Evolutionary conservation across 2,329 filamentous ascomycete genomes (phyloP), one percentile per base, ranked within the genome.

Genomic region (Monosporascus sp.): DNA sequence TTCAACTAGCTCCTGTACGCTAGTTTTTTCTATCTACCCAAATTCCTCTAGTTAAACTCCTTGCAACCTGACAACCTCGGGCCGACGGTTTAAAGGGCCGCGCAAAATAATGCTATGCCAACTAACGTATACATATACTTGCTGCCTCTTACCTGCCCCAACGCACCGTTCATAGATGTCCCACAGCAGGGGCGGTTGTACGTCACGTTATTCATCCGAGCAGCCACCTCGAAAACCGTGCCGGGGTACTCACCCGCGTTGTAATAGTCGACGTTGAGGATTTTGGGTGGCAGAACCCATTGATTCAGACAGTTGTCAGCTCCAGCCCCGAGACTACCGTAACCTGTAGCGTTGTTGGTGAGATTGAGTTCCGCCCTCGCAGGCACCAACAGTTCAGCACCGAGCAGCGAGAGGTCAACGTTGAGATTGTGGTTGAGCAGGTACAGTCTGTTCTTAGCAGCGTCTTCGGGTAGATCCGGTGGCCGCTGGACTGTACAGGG

Each of bases 351-450:
- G 14, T 79, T 83, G 65, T 95, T 95, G 18, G 89, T 93, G 55
- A 80, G 72, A 62, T 89, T 89, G 53, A 93, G 72, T 41, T 85
- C 67, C 5, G 84, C 81, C 0, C 84, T 83, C 53, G 89, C 88
- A 0, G 90, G 90, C 14, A 94, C 85, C 7, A 91, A 74, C 46
- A 94, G 67, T 20, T 78, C 74, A 17, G 80, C 67, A 31, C 82
- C 83, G 2, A 85, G 81, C 37, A 95, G 71, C 50, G 80, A 80
- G 57, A 96, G 81, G 60, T 91, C 79, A 54, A 87, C 79, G 68
- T 96, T 96, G 54, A 96, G 79, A 67, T 97, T 97, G 74, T 97
- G 92, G 71, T 97, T 97, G 64, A 88, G 81, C 65, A 96, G 79
- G 67, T 92, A 95, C 71, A 96, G 77, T 44, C 85, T 79, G 31